Base-by-base conservation (phyloP, 768 basidiomycete genomes). In the Panellus pusillus region DNA sequence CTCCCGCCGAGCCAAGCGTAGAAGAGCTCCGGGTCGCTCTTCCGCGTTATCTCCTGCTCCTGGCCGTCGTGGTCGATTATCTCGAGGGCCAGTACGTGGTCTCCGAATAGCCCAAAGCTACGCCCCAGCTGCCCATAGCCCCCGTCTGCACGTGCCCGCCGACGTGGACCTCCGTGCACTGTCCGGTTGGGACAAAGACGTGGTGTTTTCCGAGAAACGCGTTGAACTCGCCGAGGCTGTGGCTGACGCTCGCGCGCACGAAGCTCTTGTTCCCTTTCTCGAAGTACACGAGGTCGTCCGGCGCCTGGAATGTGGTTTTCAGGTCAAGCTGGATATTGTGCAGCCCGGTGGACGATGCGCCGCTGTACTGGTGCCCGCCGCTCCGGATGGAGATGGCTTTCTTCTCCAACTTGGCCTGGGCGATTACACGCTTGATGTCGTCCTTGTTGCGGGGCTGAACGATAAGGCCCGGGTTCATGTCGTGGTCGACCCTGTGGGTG, bases 311-410 rank as follows among this genome's bases (percentile, higher is more conserved):
- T 0, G 54, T 55, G 32, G 31, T 18, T 9, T 31, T 17, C 17
- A 55, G 42, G 54, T 55, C 54, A 17, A 55, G 47, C 37, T 42
- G 47, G 47, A 54, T 54, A 18, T 44, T 44, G 29, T 47, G 13
- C 18, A 9, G 31, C 4, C 54, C 54, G 18, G 54, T 55, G 20
- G 54, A 55, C 47, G 54, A 55, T 6, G 54, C 54, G 40, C 54
- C 54, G 47, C 54, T 55, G 54, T 55, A 55, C 36, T 55, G 54
- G 54, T 55, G 54, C 12, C 54, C 54, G 13, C 54, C 54, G 27
- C 47, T 55, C 20, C 54, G 54, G 42, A 55, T 50, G 31, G 54
- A 42, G 54, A 55, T 49, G 17, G 54, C 47, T 36, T 50, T 49
- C 27, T 55, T 45, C 38, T 50, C 2, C 40, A 20, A 40, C 27